Percentiles rank a stretch among this genome's conserved stretches.
These are phyloP conservation scores for Dothideomycetidae sp. DNA, from an alignment of 2,329 filamentous ascomycete species.

Conservation along the genomic window DNA sequence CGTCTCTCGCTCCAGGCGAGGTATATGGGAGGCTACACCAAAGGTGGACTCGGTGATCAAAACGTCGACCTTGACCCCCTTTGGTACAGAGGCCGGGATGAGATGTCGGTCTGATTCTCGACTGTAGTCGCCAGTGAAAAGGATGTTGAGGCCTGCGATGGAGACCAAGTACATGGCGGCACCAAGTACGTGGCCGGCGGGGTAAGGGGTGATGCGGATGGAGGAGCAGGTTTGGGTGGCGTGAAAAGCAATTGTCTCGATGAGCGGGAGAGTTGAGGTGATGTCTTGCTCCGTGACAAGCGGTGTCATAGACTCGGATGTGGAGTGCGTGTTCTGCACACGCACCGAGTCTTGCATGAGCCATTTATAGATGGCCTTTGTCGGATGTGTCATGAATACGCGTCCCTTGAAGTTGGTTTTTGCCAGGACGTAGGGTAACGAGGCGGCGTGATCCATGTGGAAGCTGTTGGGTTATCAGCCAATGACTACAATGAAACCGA, in stretches of 20 bases:
- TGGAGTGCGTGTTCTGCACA: slow-evolving; percentile 58
- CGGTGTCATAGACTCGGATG: slow-evolving; percentile 46
- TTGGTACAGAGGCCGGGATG: slow-evolving; percentile 81
- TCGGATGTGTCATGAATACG: slow-evolving; percentile 98
- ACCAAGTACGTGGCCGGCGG: slow-evolving; percentile 92
- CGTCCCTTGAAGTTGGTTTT: slow-evolving; percentile 96
- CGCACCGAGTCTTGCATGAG: slow-evolving; percentile 93
- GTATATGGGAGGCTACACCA: slow-evolving; percentile 85
- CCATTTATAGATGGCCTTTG: slow-evolving; percentile 99
- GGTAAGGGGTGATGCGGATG: slow-evolving; percentile 91
- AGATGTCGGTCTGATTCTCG: slow-evolving; percentile 90
- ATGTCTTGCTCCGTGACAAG: slow-evolving; percentile 95
- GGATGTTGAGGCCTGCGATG: slow-evolving; percentile 88
- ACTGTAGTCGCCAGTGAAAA: slow-evolving; percentile 97
- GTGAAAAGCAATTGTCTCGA: slow-evolving; percentile 96
- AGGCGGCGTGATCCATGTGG: slow-evolving; percentile 95
- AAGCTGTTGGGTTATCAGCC: slow-evolving; percentile 48
- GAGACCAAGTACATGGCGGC: slow-evolving; percentile 98
- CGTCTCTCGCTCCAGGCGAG: slow-evolving; percentile 78
- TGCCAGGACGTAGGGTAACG: slow-evolving; percentile 89
- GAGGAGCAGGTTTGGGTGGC: slow-evolving; percentile 95
- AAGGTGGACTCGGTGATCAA: slow-evolving; percentile 97
- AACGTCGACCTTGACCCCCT: slow-evolving; percentile 82
- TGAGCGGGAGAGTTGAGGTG: slow-evolving; percentile 79
- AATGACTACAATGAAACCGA: background rate